Conservation (phyloP, 2,329 filamentous ascomycete genomes). For the Pseudogymnoascus sp. region DNA sequence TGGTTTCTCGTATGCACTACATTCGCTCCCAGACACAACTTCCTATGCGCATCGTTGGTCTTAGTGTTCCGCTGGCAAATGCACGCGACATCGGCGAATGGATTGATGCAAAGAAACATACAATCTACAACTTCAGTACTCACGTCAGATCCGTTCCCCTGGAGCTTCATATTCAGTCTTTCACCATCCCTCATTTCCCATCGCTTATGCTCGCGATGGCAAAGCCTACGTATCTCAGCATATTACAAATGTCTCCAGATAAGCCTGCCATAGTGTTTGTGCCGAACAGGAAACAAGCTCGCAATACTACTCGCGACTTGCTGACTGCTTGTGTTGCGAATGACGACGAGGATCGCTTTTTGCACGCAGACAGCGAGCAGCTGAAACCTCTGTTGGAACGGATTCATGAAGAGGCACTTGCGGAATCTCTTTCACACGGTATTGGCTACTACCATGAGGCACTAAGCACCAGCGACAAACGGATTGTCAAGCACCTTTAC, state of each 20-base stretch:
- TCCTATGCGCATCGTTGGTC: constrained; percentile 76
- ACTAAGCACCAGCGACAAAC: constrained; percentile 79
- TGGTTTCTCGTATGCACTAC: constrained; percentile 97
- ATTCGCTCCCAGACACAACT: constrained; percentile 84
- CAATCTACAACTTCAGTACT: constrained; percentile 97
- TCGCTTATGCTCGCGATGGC: constrained; percentile 99
- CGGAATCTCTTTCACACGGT: constrained; percentile 85
- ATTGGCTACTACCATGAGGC: constrained; percentile 98
- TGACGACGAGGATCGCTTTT: constrained; percentile 87
- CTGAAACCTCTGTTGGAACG: constrained; percentile 75
- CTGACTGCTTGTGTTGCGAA: constrained; percentile 82
- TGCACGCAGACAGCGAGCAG: constrained; percentile 77
- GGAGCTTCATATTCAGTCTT: constrained; percentile 92
- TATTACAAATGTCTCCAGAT: constrained; percentile 79
- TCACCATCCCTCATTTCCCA: constrained; percentile 92
- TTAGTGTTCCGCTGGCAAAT: constrained; percentile 89
- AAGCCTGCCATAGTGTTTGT: constrained; percentile 91
- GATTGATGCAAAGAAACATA: constrained; percentile 96
- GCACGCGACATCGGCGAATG: constrained; percentile 93
- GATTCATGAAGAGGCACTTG: constrained; percentile 78
- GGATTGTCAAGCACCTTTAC: constrained; percentile 89
- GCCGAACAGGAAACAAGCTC: constrained; percentile 86
- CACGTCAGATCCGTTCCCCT: constrained; percentile 82
- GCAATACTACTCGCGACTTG: constrained; percentile 79
- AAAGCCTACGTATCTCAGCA: constrained; percentile 83